Evolutionary conservation across 106 monocot genomes (phyloP).

Genomic region (Gastrodia elata): DNA sequence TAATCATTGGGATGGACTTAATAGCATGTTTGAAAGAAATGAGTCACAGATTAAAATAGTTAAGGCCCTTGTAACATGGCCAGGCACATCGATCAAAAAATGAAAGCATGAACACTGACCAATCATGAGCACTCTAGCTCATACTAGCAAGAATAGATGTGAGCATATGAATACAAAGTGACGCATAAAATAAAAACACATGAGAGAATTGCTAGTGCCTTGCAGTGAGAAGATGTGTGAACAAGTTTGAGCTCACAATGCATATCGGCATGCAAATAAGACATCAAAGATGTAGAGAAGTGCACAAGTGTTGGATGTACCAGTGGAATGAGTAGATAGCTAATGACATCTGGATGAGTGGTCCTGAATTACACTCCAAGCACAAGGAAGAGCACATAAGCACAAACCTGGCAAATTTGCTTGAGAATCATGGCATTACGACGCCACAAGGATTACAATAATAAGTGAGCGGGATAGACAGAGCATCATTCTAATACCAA

Average conservation of each 20-base stretch:
- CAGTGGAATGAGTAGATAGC: too few species aligned
- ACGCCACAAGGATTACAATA: neutral
- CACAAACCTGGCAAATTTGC: neutral
- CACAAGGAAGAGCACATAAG: neutral
- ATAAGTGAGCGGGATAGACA: neutral
- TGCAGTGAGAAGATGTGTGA: too few species aligned
- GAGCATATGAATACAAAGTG: neutral
- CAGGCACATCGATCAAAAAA: neutral
- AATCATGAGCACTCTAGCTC: neutral
- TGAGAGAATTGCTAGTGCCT: neutral
- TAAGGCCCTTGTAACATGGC: too few species aligned
- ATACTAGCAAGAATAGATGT: neutral
- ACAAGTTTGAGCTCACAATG: too few species aligned
- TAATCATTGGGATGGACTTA: too few species aligned
- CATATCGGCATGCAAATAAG: too few species aligned
- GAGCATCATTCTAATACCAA: neutral
- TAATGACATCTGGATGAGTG: too few species aligned
- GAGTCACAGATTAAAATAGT: too few species aligned
- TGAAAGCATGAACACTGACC: neutral
- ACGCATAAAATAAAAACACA: neutral
- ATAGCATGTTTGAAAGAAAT: too few species aligned
- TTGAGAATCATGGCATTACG: neutral
- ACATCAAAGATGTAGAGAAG: too few species aligned
- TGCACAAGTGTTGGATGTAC: too few species aligned
- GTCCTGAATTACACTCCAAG: neutral